These are phyloP conservation scores for Wickerhamiella lipophila DNA, from an alignment of 805 yeast genomes.

Conservation along the genomic window DNA sequence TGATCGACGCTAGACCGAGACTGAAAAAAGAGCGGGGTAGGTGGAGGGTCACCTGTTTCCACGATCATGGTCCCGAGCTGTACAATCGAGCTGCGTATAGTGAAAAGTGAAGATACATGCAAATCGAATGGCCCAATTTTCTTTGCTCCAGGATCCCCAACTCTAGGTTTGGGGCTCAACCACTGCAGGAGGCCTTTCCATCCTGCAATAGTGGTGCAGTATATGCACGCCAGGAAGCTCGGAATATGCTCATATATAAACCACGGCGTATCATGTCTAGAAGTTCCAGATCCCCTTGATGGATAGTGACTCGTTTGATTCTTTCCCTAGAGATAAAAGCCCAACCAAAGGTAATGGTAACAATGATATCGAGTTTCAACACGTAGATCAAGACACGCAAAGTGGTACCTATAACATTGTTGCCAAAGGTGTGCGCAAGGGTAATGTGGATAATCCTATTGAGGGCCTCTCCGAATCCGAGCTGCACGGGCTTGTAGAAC, in stretches of 20 bases:
- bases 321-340: neutral
- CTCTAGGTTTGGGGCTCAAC: too few species aligned
- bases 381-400: neutral
- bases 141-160: too few species aligned
- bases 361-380: conserved; percentile 4
- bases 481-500: conserved; percentile 21
- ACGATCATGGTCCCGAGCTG: too few species aligned
- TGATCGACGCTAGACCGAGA: neutral
- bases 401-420: neutral
- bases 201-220: neutral
- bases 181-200: neutral
- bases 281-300: too few species aligned
- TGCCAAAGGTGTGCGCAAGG: conserved; percentile 7
- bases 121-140: too few species aligned
- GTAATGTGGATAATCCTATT: conserved; percentile 21
- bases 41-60: too few species aligned
- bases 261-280: too few species aligned
- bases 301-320: neutral
- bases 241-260: too few species aligned
- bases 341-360: neutral
- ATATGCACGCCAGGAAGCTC: neutral
- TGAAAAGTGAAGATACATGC: too few species aligned
- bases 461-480: conserved; percentile 18
- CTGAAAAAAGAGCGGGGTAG: neutral
- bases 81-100: too few species aligned